Conservation (phyloP, 306 rosid species). For the Pyrus bretschneideri region DNA sequence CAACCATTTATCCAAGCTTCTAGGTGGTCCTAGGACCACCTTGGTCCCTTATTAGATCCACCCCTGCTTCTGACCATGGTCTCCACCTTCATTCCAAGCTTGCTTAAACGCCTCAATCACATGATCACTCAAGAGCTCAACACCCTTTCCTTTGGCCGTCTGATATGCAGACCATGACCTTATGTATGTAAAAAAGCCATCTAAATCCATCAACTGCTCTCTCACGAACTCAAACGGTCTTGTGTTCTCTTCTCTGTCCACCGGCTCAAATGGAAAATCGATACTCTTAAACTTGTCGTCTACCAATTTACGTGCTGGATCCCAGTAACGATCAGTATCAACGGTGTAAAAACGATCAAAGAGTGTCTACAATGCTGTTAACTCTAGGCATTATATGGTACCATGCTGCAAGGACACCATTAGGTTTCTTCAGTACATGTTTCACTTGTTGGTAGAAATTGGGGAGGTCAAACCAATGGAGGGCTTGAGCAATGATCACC, state of each 20-base stretch:
- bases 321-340: conserved; percentile 43
- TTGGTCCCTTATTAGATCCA: too few species aligned
- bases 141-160: conserved; percentile 54
- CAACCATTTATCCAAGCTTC: too few species aligned
- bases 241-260: conserved; percentile 48
- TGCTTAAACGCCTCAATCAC: conserved; percentile 34
- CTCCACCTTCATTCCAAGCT: conserved; percentile 60
- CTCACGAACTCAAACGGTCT: conserved; percentile 60
- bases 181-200: conserved; percentile 38
- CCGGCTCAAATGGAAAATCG: conserved; percentile 67
- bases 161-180: conserved; percentile 79
- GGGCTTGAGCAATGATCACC: conserved; percentile 61
- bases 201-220: conserved; percentile 46
- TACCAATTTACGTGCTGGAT: conserved; percentile 34
- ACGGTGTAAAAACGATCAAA: conserved; percentile 22
- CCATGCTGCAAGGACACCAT: conserved; percentile 72
- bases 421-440: conserved; percentile 57
- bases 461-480: conserved; percentile 69
- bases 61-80: conserved; percentile 9
- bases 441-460: conserved; percentile 53
- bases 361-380: conserved; percentile 27
- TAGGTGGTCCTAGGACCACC: too few species aligned
- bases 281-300: conserved; percentile 42
- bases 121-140: conserved; percentile 51
- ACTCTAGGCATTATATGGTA: conserved; percentile 54